Evolutionary conservation across 768 basidiomycete species (phyloP).

Genomic region (Boletus insuetus): DNA sequence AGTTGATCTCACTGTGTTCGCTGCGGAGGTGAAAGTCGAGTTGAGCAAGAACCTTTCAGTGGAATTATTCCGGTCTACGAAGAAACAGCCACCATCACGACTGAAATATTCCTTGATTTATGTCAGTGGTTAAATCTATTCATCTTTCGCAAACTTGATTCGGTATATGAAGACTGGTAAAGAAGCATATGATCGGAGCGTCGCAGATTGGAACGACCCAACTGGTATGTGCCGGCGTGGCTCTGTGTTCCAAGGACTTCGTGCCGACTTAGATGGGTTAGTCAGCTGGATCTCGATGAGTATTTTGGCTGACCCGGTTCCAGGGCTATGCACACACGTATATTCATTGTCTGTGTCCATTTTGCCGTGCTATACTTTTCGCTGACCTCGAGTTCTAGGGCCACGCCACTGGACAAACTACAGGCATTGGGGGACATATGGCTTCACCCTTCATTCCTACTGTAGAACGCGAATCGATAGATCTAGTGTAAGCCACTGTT

Average conservation of each 20-base stretch:
- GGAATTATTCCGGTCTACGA: background rate
- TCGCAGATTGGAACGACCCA: background rate
- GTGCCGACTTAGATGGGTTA: background rate
- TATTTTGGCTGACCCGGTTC: background rate
- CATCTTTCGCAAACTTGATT: background rate
- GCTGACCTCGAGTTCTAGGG: background rate
- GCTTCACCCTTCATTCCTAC: background rate
- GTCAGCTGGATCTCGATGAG: background rate
- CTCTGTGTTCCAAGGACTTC: background rate
- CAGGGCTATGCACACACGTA: background rate
- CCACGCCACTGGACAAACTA: conserved; percentile 3
- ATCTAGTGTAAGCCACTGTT: background rate
- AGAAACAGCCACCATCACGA: background rate
- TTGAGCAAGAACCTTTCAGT: background rate
- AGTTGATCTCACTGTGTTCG: conserved; percentile 29
- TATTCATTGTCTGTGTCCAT: background rate
- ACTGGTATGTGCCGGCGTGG: background rate
- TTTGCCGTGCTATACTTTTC: background rate
- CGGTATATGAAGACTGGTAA: conserved; percentile 1
- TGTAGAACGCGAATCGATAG: conserved; percentile 1
- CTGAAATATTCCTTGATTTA: conserved; percentile 4
- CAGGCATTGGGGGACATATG: conserved; percentile 1
- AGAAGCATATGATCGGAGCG: background rate
- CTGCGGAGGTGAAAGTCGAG: conserved; percentile 10
- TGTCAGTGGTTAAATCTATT: background rate